Conservation (phyloP, 352 stramenopile genomes). For the Plasmopara muralis region DNA sequence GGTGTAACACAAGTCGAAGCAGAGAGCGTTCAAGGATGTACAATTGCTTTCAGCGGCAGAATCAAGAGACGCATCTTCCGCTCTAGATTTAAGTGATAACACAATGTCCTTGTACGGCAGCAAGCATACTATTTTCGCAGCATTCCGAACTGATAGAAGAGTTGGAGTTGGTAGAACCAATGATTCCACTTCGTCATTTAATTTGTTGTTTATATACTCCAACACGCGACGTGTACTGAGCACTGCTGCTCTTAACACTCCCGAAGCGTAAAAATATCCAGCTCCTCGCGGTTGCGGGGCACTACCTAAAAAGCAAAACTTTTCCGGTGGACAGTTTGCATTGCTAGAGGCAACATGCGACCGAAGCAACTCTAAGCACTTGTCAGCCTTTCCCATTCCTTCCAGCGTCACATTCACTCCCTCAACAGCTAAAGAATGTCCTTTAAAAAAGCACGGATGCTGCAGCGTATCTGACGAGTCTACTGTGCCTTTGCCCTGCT, state of each 20-base stretch:
- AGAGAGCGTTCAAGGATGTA: constrained; percentile 25
- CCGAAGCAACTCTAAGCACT: constrained; percentile 39
- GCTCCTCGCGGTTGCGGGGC: constrained; percentile 35
- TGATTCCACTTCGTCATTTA: constrained; percentile 8
- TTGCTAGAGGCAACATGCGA: constrained; percentile 45
- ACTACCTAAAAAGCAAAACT: constrained; percentile 45
- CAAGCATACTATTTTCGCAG: constrained; percentile 35
- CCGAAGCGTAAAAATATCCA: constrained; percentile 47
- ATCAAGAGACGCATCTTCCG: constrained; percentile 1
- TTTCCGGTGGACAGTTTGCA: constrained; percentile 38
- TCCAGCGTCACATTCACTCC: constrained; percentile 22
- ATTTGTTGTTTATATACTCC: constrained; percentile 12
- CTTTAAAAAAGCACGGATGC: constrained; percentile 48
- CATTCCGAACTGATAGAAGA: constrained; percentile 26
- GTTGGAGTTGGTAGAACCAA: constrained; percentile 46
- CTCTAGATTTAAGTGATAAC: not conserved
- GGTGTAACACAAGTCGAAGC: constrained; percentile 57
- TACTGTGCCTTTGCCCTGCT: constrained; percentile 11
- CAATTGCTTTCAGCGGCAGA: constrained; percentile 8
- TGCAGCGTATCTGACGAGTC: constrained; percentile 9
- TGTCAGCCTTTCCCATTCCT: constrained; percentile 35
- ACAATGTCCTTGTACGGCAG: constrained; percentile 20
- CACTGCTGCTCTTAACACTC: constrained; percentile 25
- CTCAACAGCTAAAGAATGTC: constrained; percentile 13
- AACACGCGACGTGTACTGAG: constrained; percentile 30